These are phyloP conservation scores for Infundibulicybe gibba DNA, from an alignment of 768 basidiomycete genomes.

Conservation along the genomic window DNA sequence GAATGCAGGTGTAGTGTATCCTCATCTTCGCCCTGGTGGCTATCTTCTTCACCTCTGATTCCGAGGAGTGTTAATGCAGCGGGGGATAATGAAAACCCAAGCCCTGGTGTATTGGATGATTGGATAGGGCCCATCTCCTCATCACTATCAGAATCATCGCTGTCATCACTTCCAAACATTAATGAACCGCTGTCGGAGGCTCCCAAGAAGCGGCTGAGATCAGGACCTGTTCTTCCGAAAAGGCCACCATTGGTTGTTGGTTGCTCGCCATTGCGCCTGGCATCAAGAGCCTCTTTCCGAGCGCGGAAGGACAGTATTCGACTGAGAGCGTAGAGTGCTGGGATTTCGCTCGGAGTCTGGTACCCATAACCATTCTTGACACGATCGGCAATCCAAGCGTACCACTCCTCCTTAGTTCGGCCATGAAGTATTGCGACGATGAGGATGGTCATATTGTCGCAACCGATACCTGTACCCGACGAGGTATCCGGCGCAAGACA, in stretches of 20 bases:
- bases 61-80: slow-evolving; percentile 57
- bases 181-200: slow-evolving; percentile 37
- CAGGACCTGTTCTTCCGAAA: slow-evolving; percentile 55
- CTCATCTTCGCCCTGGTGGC: background rate
- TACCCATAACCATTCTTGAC: slow-evolving; percentile 76
- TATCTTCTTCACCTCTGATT: slow-evolving; percentile 26
- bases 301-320: slow-evolving; percentile 63
- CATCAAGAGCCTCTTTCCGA: slow-evolving; percentile 54
- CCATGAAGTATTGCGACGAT: slow-evolving; percentile 87
- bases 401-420: slow-evolving; percentile 90
- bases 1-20: slow-evolving; percentile 14
- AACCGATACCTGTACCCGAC: slow-evolving; percentile 89
- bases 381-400: slow-evolving; percentile 81
- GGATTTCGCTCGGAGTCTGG: slow-evolving; percentile 69
- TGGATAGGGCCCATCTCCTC: slow-evolving; percentile 43
- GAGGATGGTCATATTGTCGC: slow-evolving; percentile 98
- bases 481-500: slow-evolving; percentile 94
- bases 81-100: slow-evolving; percentile 36
- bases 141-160: slow-evolving; percentile 58
- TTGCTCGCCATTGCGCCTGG: slow-evolving; percentile 26
- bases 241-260: slow-evolving; percentile 50
- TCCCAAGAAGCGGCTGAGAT: slow-evolving; percentile 31
- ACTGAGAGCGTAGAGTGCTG: slow-evolving; percentile 70
- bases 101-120: slow-evolving; percentile 36
- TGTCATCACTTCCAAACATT: slow-evolving; percentile 67